Base-by-base conservation (phyloP, 305 asterid species). In the Salvia sclarea region DNA sequence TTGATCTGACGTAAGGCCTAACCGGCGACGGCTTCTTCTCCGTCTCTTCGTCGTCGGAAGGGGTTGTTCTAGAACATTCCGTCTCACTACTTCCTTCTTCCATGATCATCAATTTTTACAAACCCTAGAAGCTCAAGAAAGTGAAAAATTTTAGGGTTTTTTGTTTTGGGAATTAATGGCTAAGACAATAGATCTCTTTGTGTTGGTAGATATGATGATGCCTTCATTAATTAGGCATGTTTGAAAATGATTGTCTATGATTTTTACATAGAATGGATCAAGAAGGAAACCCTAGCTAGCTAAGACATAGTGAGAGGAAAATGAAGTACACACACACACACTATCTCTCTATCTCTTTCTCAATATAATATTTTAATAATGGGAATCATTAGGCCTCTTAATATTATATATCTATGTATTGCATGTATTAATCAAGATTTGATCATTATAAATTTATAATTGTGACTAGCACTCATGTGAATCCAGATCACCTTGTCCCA, bases 1-100 rank as follows among this genome's bases (percentile, higher is more conserved):
- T 85, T 49, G 95, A 85, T 75, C 91, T 80, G 44, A 78, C 77
- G 54, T 87, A 87, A 62, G 83, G 89, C 80, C 95, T 70, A 33
- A 87, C 77, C 0, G 76, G 78, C 0, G 75, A 52, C 13, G 80
- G 38, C 82, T 79, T 87, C 75, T 84, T 87, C 12, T 79, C 79
- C 52, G 48, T 75, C 69, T 81, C 88, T 70, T 78, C 91, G 5
- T 40, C 65, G 49, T 14, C 78, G 14, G 3, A 64, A 49, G 62
- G 79, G 67, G 74, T 62, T 20, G 77, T 66, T 68, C 77, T 81
- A 2, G 80, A 73, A 72, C 83, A 70, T 55, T 69, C 83, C 21
- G 61, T 71, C 14, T 66, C 90, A 24, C 73, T 75, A 53, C 81
- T 76, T 53, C 37, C 37, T 58, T 69, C 83, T 86, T 58, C 17